Evolutionary conservation across 2,329 filamentous ascomycete genomes (phyloP).

Genomic region (Scedosporium boydii): DNA sequence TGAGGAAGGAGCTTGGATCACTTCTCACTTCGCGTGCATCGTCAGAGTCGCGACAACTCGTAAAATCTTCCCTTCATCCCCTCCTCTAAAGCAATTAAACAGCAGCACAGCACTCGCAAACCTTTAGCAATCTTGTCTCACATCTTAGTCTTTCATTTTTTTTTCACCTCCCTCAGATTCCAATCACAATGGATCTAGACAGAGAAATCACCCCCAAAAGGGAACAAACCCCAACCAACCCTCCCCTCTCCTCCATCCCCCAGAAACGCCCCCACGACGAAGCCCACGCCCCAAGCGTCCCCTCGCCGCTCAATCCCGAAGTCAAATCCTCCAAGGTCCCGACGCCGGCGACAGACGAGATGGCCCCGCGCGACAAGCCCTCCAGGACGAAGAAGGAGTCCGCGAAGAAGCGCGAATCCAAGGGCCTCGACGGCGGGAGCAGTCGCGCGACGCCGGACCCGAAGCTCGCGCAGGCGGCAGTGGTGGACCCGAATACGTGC

Average conservation of each 20-base stretch:
- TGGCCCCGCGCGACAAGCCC: slow-evolving; percentile 24
- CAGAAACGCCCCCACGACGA: slow-evolving; percentile 61
- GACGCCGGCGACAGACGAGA: slow-evolving; percentile 31
- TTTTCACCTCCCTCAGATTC: not conserved
- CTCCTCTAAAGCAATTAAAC: not conserved
- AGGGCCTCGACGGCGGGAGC: slow-evolving; percentile 39
- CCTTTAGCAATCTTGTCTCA: not conserved
- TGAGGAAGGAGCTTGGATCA: not conserved
- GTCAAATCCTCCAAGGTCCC: slow-evolving; percentile 31
- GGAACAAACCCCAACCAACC: not conserved
- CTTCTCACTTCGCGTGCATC: not conserved
- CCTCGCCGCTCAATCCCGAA: slow-evolving; percentile 67
- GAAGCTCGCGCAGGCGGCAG: slow-evolving; percentile 28
- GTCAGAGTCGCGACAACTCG: not conserved
- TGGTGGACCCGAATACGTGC: slow-evolving; percentile 30
- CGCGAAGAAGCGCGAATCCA: slow-evolving; percentile 59
- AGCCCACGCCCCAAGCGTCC: slow-evolving; percentile 59
- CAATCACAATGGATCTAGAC: slow-evolving; percentile 2
- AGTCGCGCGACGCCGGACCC: slow-evolving; percentile 49
- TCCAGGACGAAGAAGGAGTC: slow-evolving; percentile 54
- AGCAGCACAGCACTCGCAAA: not conserved
- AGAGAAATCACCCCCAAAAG: slow-evolving; percentile 6
- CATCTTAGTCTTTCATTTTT: not conserved
- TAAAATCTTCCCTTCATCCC: not conserved
- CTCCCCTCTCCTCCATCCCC: slow-evolving; percentile 38